These are phyloP conservation scores for Umbellularia californica DNA, from an alignment of 164 flowering plant species.

Conservation along the genomic window DNA sequence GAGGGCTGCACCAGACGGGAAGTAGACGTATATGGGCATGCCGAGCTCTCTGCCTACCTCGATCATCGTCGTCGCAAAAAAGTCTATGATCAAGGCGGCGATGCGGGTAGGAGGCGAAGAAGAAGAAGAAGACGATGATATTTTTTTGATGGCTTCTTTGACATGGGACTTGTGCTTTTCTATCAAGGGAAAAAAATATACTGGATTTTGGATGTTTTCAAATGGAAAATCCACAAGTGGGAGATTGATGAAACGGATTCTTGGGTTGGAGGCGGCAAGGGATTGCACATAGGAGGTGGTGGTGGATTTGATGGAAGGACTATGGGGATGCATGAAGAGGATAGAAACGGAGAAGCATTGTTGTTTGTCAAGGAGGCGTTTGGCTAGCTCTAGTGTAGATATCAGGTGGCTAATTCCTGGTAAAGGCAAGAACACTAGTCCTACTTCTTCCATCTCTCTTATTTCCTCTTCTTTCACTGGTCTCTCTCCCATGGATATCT, in stretches of 20 bases:
- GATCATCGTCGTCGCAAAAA: slow-evolving; percentile 1
- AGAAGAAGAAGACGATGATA: background rate
- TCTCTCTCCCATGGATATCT: too few species aligned
- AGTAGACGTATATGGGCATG: slow-evolving; percentile 12
- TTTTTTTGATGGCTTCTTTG: background rate
- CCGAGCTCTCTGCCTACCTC: slow-evolving; percentile 5
- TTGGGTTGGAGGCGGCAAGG: slow-evolving; percentile 2
- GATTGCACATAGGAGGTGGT: background rate
- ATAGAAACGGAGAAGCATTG: slow-evolving; percentile 7
- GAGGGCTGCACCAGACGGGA: background rate
- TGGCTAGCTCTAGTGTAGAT: slow-evolving; percentile 9
- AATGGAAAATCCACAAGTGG: background rate
- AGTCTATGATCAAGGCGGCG: slow-evolving; percentile 7
- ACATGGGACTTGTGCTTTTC: slow-evolving; percentile 3
- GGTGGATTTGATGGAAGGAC: background rate
- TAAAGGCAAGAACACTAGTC: slow-evolving; percentile 1
- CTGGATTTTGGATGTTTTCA: background rate
- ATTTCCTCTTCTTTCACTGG: too few species aligned
- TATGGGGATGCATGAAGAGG: background rate
- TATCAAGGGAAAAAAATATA: background rate
- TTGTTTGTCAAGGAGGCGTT: background rate
- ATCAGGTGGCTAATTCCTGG: slow-evolving; percentile 5
- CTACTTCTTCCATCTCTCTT: background rate
- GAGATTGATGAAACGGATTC: slow-evolving; percentile 4
- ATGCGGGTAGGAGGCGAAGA: background rate